A percentile compares a stretch with the other conserved stretches of the same genome.
Evolutionary conservation across 78 protist genomes (phyloP).

Genomic region (Dictyostelium citrinum): DNA sequence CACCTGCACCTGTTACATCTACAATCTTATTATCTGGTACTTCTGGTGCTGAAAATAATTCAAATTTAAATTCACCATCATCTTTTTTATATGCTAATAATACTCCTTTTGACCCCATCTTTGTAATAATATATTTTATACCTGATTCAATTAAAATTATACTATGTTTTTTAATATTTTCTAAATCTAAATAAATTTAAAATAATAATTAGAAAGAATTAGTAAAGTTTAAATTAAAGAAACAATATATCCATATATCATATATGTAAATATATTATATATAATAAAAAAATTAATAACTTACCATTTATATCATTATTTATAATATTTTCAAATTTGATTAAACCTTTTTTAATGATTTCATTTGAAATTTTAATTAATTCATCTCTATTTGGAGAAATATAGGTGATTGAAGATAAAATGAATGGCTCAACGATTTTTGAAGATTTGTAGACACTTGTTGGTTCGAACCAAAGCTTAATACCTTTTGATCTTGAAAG

Average conservation of each 20-base stretch:
- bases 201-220: too few relatives aligned
- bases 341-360: neutral
- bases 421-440: neutral
- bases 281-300: neutral
- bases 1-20: conserved; percentile 75
- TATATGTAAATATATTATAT: too few relatives aligned
- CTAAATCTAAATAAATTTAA: neutral
- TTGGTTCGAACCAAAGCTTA: conserved; percentile 53
- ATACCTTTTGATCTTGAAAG: neutral
- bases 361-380: neutral
- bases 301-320: neutral
- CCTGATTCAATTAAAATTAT: conserved; percentile 24
- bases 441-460: conserved; percentile 38
- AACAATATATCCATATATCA: too few relatives aligned
- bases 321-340: neutral
- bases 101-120: conserved; percentile 33
- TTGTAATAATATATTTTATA: neutral
- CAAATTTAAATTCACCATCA: neutral
- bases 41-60: conserved; percentile 15
- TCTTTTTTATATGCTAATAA: neutral
- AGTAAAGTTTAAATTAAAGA: too few relatives aligned
- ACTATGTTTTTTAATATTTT: conserved; percentile 9
- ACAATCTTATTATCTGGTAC: neutral
- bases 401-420: conserved; percentile 10
- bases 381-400: conserved; percentile 59